Percentiles rank a stretch among this genome's conserved stretches.
Conservation (phyloP, 768 basidiomycete genomes). For the Tubosaeta brunneosetosa region DNA sequence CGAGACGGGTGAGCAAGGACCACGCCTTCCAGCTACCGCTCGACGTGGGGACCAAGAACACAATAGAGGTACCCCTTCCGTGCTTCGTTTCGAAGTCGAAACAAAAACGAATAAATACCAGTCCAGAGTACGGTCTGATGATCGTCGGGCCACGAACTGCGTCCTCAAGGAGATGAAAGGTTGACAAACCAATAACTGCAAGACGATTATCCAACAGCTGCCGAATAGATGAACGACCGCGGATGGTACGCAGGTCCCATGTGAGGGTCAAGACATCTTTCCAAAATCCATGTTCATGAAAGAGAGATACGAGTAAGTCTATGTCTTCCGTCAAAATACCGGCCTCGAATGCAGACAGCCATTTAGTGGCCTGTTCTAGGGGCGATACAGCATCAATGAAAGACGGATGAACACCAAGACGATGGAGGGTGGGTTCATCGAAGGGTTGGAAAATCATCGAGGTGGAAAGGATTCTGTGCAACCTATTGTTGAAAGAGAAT, state of each 20-base stretch:
- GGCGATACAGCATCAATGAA: slow-evolving; percentile 10
- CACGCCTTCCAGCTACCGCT: slow-evolving; percentile 53
- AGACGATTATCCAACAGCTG: slow-evolving; percentile 37
- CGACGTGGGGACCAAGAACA: slow-evolving; percentile 43
- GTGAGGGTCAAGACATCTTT: slow-evolving; percentile 50
- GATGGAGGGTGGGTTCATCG: slow-evolving; percentile 20
- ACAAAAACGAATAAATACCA: slow-evolving; percentile 53
- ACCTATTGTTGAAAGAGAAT: too few species aligned
- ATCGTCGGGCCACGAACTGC: slow-evolving; percentile 27
- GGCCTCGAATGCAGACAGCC: slow-evolving; percentile 18
- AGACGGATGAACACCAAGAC: slow-evolving; percentile 13
- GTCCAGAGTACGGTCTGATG: slow-evolving; percentile 42
- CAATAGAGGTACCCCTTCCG: slow-evolving; percentile 49
- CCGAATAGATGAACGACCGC: slow-evolving; percentile 34
- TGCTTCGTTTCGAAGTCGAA: slow-evolving; percentile 51
- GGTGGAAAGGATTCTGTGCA: too few species aligned
- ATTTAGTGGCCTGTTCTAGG: slow-evolving; percentile 5
- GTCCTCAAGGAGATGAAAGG: slow-evolving; percentile 19
- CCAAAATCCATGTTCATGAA: slow-evolving; percentile 37
- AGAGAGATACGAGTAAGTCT: slow-evolving; percentile 7
- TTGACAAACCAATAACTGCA: slow-evolving; percentile 12
- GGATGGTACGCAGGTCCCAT: slow-evolving; percentile 50
- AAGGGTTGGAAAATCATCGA: slow-evolving; percentile 1
- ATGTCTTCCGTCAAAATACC: slow-evolving; percentile 2
- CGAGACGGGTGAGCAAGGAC: slow-evolving; percentile 54